phyloP scores from a whole-genome alignment of 805 yeast species.

The Sugiyamaella valdiviana region DNA sequence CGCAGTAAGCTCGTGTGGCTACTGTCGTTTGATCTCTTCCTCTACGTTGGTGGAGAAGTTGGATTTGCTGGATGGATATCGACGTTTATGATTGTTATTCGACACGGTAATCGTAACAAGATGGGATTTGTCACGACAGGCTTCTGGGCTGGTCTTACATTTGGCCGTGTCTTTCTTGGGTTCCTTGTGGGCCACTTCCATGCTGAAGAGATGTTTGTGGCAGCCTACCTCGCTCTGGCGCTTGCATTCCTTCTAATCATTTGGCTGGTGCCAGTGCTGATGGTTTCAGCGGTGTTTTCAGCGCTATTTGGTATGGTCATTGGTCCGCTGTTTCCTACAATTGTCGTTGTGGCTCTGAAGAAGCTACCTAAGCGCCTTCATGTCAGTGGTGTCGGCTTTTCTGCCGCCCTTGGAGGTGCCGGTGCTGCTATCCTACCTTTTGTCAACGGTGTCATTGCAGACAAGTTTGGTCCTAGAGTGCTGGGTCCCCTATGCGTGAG shows the following conservation, averaged over 20 bases:
- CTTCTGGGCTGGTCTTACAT: conserved; percentile 64
- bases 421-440: conserved; percentile 77
- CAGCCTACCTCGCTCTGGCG: conserved; percentile 32
- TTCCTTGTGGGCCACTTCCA: conserved; percentile 32
- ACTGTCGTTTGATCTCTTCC: conserved; percentile 47
- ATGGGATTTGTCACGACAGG: conserved; percentile 63
- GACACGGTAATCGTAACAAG: conserved; percentile 40
- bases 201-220: conserved; percentile 9
- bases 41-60: conserved; percentile 66
- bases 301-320: conserved; percentile 50
- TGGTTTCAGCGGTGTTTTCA: conserved; percentile 41
- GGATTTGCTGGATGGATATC: conserved; percentile 65
- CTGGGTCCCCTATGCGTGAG: conserved; percentile 23
- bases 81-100: conserved; percentile 50
- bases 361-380: conserved; percentile 54
- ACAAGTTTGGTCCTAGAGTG: conserved; percentile 22
- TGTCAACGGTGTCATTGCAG: conserved; percentile 45
- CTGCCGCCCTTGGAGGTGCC: conserved; percentile 75
- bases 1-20: conserved; percentile 2
- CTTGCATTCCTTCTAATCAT: conserved; percentile 37
- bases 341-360: conserved; percentile 56
- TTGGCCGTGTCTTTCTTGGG: conserved; percentile 51
- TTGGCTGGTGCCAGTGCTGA: conserved; percentile 44
- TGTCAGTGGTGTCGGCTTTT: conserved; percentile 61
- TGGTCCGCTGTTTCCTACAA: conserved; percentile 70